A percentile compares a stretch with the other conserved stretches of the same genome.
These are phyloP conservation scores for Podila minutissima DNA, from an alignment of 192 early-diverging fungal genomes.

Conservation along the genomic window DNA sequence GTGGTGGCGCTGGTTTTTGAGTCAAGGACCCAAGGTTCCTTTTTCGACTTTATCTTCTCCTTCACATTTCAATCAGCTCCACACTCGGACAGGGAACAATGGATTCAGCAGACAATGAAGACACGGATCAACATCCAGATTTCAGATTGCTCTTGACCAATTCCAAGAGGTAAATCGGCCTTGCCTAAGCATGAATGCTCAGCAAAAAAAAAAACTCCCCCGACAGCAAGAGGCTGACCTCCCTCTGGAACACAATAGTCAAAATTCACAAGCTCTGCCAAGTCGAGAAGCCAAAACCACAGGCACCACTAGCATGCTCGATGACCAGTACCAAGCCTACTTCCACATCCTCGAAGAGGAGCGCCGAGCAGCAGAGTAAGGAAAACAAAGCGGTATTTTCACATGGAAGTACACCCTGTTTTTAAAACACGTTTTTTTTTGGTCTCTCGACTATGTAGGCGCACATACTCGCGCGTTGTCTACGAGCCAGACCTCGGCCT, in stretches of 20 bases:
- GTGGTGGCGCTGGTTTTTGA: too few species aligned
- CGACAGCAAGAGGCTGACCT: too few species aligned
- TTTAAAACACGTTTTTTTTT: not conserved
- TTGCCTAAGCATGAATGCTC: not conserved
- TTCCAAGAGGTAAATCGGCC: constrained; percentile 16
- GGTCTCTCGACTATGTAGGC: not conserved
- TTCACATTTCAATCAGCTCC: not conserved
- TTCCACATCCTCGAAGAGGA: constrained; percentile 34
- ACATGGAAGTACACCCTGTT: not conserved
- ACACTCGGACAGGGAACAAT: constrained; percentile 1
- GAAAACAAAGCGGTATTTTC: not conserved
- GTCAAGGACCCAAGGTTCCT: too few species aligned
- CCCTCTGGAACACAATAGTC: not conserved
- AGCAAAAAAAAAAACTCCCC: too few species aligned
- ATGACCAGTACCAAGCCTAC: constrained; percentile 32
- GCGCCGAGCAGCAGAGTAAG: constrained; percentile 39
- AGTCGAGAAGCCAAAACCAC: constrained; percentile 23
- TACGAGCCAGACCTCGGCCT: constrained; percentile 20
- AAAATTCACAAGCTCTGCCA: constrained; percentile 18
- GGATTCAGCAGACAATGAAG: constrained; percentile 36
- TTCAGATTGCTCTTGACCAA: constrained; percentile 24
- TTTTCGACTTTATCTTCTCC: too few species aligned
- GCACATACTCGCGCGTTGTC: constrained; percentile 28
- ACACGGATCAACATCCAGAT: constrained; percentile 46
- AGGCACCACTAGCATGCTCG: not conserved